Base-by-base conservation (phyloP, 352 stramenopile species). In the Globisporangium paroecandrum region DNA sequence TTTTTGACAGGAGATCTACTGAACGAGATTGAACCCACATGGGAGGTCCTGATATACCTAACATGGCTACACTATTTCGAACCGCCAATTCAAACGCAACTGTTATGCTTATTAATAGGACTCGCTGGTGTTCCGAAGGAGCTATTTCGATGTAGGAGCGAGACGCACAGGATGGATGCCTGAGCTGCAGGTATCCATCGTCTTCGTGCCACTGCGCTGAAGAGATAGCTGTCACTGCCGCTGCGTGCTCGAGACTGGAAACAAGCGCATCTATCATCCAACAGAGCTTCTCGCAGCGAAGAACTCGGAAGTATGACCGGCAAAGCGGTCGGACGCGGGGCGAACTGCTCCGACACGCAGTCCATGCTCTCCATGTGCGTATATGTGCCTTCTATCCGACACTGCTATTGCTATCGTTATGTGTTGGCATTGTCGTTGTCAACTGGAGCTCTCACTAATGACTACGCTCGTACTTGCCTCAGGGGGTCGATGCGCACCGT, bases 401-500 rank as follows among this genome's bases (percentile, higher is more conserved):
- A 32, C 29, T 65, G 18, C 4, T 22, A 9, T n/a, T 22, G 9
- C 8, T 18, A 25, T 27, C 22, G 3, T n/a, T 25, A 36, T 36
- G 53, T 55, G 2, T 13, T n/a, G 12, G 10, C 8, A 56, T 25
- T 68, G 9, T n/a, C 3, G 34, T 47, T 47, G 6, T 10, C 41
- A 49, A 49, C 15, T 49, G 4, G 41, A n/a, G 10, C 8, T 62
- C 36, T 32, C 29, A 24, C 49, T 38, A 4, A 3, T 8, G 47
- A 43, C 12, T 43, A 0, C 36, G 36, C 13, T 27, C 47, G 2
- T 22, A 12, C 10, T 4, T 32, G 8, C 49, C 38, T 3, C 53
- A 85, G 78, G 60, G 73, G 34, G 4, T 87, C 85, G 0, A 65
- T 88, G 34, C 77, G 81, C 10, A 89, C 85, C 0, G 73, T 91